Percentiles rank a stretch among this genome's conserved stretches.
Evolutionary conservation across 1,284 basidiomycete species (phyloP).

Genomic region (Anthracocystis panici-leucophaei): DNA sequence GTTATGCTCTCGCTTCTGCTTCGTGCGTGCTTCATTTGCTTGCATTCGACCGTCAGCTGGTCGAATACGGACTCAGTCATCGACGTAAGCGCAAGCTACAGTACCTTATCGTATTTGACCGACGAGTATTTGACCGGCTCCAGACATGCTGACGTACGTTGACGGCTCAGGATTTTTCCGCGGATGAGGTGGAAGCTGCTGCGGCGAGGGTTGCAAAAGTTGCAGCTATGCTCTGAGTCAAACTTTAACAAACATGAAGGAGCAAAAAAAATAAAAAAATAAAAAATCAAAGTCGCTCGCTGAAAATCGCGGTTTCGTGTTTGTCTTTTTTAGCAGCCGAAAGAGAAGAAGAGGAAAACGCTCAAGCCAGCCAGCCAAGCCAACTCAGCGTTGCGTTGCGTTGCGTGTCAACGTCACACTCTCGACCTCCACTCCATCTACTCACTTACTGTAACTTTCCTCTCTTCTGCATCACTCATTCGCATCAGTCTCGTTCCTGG

Average conservation of each 20-base stretch:
- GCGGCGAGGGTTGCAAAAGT: background rate
- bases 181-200: background rate
- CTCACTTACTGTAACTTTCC: background rate
- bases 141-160: too few species aligned
- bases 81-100: too few species aligned
- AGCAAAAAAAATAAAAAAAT: background rate
- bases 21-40: constrained; percentile 1
- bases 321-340: background rate
- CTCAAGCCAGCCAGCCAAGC: constrained; percentile 9
- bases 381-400: background rate
- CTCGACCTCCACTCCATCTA: constrained; percentile 1
- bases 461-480: background rate
- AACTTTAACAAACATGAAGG: background rate
- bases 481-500: background rate
- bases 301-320: constrained; percentile 4
- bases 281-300: background rate
- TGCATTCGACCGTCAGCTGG: too few species aligned
- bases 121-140: too few species aligned
- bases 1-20: background rate
- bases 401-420: background rate
- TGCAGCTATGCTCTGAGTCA: constrained; percentile 1
- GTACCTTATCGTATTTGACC: too few species aligned
- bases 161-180: background rate
- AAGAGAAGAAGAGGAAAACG: background rate
- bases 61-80: too few species aligned